Base-by-base conservation (phyloP, 2,329 filamentous ascomycete genomes). In the Monosporascus sp. region DNA sequence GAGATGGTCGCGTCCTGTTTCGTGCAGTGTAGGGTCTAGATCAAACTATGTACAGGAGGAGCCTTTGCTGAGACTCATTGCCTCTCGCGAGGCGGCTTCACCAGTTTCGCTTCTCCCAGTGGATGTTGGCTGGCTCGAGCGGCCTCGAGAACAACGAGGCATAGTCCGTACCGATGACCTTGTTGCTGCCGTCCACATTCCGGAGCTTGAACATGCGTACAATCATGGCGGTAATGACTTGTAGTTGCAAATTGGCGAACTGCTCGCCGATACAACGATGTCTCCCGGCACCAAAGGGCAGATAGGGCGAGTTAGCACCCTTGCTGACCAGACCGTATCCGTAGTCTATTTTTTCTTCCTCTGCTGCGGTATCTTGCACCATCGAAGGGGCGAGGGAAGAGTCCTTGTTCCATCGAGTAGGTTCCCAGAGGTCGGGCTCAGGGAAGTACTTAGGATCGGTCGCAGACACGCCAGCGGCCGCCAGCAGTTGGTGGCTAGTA, bases 251-350 rank as follows among this genome's bases (percentile, higher is more conserved):
- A 68, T 95, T 96, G 61, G 93, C 93, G 70, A 97, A 97, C 66
- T 96, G 90, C 78, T 97, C 93, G 60, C 93, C 93, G 66, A 97
- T 97, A 73, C 93, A 97, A 60, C 93, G 81, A 73, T 97, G 93
- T 61, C 93, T 81, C 43, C 93, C 93, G 31, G 92, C 93, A 54
- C 93, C 93, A 67, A 97, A 97, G 2, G 93, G 93, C 47, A 97
- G 82, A 70, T 97, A 97, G 0, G 93, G 92, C 50, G 89, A 95
- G 55, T 83, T 84, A 15, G 90, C 87, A 52, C 93, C 93, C 78
- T 97, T 96, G 79, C 84, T 92, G 60, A 97, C 88, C 49, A 96
- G 77, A 56, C 93, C 93, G 71, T 96, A 97, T 37, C 93, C 93
- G 69, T 97, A 97, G 69, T 97, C 93, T 56, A 93, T 82, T 74